Evolutionary conservation across 352 stramenopile genomes (phyloP), one percentile per base, ranked within the genome.

Genomic region (Peronosclerospora sorghi): DNA sequence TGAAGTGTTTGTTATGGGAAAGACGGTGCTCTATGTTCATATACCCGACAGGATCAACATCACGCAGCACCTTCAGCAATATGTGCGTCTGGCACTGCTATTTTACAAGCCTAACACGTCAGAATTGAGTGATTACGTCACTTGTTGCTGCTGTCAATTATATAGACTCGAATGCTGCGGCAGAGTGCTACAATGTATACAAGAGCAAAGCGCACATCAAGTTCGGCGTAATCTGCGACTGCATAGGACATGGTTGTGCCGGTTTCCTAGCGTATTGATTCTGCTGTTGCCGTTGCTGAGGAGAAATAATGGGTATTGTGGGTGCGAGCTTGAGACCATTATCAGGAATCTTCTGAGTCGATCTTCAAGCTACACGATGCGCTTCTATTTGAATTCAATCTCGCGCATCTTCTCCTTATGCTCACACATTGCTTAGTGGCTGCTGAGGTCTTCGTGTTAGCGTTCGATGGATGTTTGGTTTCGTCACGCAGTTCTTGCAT

Each of bases 1-100:
- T 32, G 81, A 93, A 32, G 71, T 93, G 14, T 93, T 91, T 23
- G 76, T 93, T 41, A 93, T 93, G 77, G 81, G 81, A 39, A 79
- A 78, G 30, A 90, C 73, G 9, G 69, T 93, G 39, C 54, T 93
- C 8, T 93, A 80, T 48, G 81, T 93, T 14, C 77, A 93, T 56
- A 90, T 93, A 21, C 81, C 81, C 3, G 76, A 93, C 54, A 69
- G 73, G 10, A 86, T 91, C 62, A 85, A 88, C 60, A 71, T 90
- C 51, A 69, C 70, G 18, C 65, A 76, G 40, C 75, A 86, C 34
- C 70, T 87, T 20, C 68, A 78, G 43, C 69, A 91, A 70, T 87
- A 89, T 35, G 76, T 87, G 54, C 34, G 65, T 64, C 12, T 20
- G 14, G 5, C 19, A 8, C 8, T 28, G 20, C 1, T 18, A n/a